Evolutionary conservation across 495 filamentous ascomycete genomes (phyloP), one percentile per base, ranked within the genome.

Genomic region (Cercophora scortea): DNA sequence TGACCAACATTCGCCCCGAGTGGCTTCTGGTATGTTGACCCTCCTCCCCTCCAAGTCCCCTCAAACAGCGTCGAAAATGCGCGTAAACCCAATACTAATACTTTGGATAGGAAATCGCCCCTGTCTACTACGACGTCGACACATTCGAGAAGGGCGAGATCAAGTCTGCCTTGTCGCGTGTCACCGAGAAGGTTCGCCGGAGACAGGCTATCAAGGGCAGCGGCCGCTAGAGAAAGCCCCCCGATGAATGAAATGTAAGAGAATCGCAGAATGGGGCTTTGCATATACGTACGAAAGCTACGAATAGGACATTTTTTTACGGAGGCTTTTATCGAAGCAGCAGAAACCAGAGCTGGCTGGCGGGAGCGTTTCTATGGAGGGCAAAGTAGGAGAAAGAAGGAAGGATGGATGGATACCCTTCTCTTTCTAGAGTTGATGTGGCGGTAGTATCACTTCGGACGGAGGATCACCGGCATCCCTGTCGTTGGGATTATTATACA

Each of bases 11-110:
- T 33, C 77, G 76, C 52, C 78, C 82, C 1, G 88, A 93, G 61
- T 99, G 93, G 93, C 77, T 99, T 47, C 66, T 96, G 71, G 89
- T 94, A 77, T 69, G 89, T 82, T 45, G 9, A n/a, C n/a, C n/a
- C 41, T 39, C 19, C 11, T 49, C 45, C 7, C 16, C 55, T 41
- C 10, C 13, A 25, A 42, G n/a, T 2, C 10, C 15, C 44, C 4
- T 2, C 8, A 19, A 4, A 44, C 42, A 15, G 42, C 19, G 42
- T 16, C 16, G 42, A 45, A 7, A 47, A 34, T 15, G 42, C 17
- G 3, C 17, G 42, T 33, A 8, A 38, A 40, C 9, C 35, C 11
- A 49, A 40, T 25, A 25, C 25, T 25, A 5, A 25, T 25, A 25
- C 25, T 50, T 32, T 18, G 42, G 32, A 44, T 35, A 77, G 74